Conservation (phyloP, 768 basidiomycete genomes). For the Amanita muscaria region DNA sequence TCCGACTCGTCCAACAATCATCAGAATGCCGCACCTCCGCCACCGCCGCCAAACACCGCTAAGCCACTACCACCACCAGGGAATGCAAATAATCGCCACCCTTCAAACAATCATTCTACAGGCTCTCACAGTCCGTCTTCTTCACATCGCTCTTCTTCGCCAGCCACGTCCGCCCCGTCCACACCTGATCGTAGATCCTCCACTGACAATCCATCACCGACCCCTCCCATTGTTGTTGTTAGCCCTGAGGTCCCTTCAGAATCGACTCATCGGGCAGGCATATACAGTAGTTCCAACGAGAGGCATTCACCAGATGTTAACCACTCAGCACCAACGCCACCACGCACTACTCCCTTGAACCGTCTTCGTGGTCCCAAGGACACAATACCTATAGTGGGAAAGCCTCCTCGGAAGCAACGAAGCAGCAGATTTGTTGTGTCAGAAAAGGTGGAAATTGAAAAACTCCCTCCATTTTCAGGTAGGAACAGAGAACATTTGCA, state of each 20-base stretch:
- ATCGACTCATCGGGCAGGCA: conserved; percentile 30
- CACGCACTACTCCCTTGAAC: conserved; percentile 59
- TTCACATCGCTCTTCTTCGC: conserved; percentile 35
- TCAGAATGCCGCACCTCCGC: conserved; percentile 35
- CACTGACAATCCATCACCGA: conserved; percentile 36
- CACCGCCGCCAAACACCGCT: conserved; percentile 55
- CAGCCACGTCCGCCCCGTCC: conserved; percentile 28
- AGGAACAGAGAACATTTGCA: conserved; percentile 19
- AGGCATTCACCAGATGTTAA: conserved; percentile 41
- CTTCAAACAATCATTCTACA: conserved; percentile 27
- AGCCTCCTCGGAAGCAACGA: conserved; percentile 94
- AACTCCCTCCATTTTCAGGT: conserved; percentile 87
- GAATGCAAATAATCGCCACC: conserved; percentile 28
- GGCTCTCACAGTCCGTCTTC: conserved; percentile 32
- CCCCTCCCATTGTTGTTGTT: conserved; percentile 83
- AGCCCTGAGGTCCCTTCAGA: conserved; percentile 60
- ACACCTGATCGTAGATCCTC: conserved; percentile 55
- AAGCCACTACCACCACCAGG: conserved; percentile 56
- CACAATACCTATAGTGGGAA: conserved; percentile 92
- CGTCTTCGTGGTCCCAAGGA: conserved; percentile 86
- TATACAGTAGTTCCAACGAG: conserved; percentile 36
- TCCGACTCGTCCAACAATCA: conserved; percentile 23
- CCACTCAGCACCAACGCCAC: conserved; percentile 44
- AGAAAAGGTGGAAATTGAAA: conserved; percentile 94
- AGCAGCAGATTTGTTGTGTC: conserved; percentile 95